Percentiles rank a stretch among this genome's conserved stretches.
Conservation (phyloP, 2,329 filamentous ascomycete species). For the Cordyceps fumosorosea region DNA sequence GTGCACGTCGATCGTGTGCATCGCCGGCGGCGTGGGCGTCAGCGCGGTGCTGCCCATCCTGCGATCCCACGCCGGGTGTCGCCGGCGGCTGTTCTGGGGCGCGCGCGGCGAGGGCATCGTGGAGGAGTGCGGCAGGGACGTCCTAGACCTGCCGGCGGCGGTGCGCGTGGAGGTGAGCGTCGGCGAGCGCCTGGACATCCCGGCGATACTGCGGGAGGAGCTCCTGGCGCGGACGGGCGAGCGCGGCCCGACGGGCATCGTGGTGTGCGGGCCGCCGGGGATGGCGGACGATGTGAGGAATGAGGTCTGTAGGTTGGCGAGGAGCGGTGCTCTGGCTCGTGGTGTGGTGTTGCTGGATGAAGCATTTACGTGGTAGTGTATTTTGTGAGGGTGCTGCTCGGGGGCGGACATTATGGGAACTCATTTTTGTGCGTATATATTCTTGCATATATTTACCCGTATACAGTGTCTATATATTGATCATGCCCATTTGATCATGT, state of each 20-base stretch:
- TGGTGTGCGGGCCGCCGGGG: conserved; percentile 23
- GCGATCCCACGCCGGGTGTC: neutral
- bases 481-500: neutral
- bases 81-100: conserved; percentile 22
- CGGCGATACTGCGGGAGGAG: conserved; percentile 18
- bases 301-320: conserved; percentile 19
- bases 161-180: conserved; percentile 20
- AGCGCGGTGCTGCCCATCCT: conserved; percentile 25
- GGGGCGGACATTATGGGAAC: no score
- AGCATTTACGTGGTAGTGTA: conserved; percentile 21
- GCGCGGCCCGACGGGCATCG: conserved; percentile 18
- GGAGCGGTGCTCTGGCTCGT: conserved; percentile 14
- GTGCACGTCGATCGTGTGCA: conserved; percentile 22
- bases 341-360: conserved; percentile 23
- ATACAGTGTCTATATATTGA: neutral
- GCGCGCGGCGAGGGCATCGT: conserved; percentile 18
- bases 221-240: conserved; percentile 15
- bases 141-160: conserved; percentile 14
- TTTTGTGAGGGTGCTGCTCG: no score
- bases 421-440: no score
- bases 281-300: conserved; percentile 25
- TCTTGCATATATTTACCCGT: neutral
- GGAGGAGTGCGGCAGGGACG: conserved; percentile 14
- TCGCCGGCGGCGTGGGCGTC: conserved; percentile 28
- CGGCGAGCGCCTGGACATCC: conserved; percentile 19